Evolutionary conservation across 805 yeast genomes (phyloP).

Genomic region (Citeromyces matritensis): DNA sequence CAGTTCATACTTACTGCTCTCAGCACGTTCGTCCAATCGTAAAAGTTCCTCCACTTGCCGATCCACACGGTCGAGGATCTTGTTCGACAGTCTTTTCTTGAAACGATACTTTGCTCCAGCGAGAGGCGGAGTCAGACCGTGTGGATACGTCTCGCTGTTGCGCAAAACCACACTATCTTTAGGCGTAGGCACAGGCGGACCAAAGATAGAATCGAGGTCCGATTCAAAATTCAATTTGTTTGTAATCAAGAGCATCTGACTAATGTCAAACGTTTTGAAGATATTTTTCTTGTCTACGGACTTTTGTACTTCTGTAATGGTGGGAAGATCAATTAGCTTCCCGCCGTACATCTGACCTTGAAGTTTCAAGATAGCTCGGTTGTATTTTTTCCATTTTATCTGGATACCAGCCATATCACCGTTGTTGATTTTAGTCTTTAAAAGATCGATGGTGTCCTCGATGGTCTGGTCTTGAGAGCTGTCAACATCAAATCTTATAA

Average conservation of each 20-base stretch:
- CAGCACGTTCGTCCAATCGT: slow-evolving; percentile 69
- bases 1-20: slow-evolving; percentile 63
- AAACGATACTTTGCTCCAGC: slow-evolving; percentile 58
- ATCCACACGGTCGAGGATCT: slow-evolving; percentile 67
- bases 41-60: slow-evolving; percentile 64
- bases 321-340: slow-evolving; percentile 78
- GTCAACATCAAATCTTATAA: slow-evolving; percentile 54
- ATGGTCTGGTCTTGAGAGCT: slow-evolving; percentile 14
- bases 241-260: slow-evolving; percentile 72
- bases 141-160: slow-evolving; percentile 34
- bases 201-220: slow-evolving; percentile 18
- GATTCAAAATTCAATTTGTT: slow-evolving; percentile 27
- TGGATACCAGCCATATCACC: slow-evolving; percentile 62
- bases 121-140: slow-evolving; percentile 77
- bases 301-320: slow-evolving; percentile 75
- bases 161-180: slow-evolving; percentile 9
- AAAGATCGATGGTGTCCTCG: slow-evolving; percentile 44
- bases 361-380: slow-evolving; percentile 66
- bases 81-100: slow-evolving; percentile 52
- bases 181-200: slow-evolving; percentile 10
- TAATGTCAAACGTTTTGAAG: slow-evolving; percentile 72
- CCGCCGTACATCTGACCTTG: slow-evolving; percentile 65
- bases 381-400: slow-evolving; percentile 72
- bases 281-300: slow-evolving; percentile 82
- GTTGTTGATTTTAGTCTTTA: slow-evolving; percentile 58